phyloP scores from a whole-genome alignment of 768 basidiomycete species.

The Pisolithus marmoratus region DNA sequence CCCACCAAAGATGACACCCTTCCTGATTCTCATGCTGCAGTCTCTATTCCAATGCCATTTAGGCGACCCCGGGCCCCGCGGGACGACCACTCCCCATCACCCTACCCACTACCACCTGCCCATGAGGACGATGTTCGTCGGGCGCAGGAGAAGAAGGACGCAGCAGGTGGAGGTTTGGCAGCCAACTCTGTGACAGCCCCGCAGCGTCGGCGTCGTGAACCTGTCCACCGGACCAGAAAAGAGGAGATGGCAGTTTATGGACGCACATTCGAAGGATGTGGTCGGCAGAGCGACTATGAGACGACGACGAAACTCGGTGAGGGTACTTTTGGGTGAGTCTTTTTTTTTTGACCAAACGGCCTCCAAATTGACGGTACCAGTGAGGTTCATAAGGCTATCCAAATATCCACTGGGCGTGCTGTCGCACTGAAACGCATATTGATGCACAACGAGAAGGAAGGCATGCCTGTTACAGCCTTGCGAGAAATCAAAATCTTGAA shows the following conservation, averaged over 20 bases:
- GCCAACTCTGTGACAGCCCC: neutral
- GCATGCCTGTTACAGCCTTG: constrained; percentile 93
- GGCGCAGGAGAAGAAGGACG: constrained; percentile 22
- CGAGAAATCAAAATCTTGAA: constrained; percentile 98
- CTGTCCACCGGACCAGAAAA: constrained; percentile 47
- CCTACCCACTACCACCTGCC: constrained; percentile 29
- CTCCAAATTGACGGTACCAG: constrained; percentile 33
- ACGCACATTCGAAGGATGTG: constrained; percentile 62
- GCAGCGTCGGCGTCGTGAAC: constrained; percentile 34
- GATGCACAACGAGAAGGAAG: constrained; percentile 96
- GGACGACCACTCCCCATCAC: constrained; percentile 40
- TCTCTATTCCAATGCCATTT: constrained; percentile 37
- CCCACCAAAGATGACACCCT: constrained; percentile 28
- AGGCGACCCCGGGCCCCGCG: constrained; percentile 44
- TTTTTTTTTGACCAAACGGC: neutral
- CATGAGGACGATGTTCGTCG: constrained; percentile 20
- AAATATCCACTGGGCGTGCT: constrained; percentile 47
- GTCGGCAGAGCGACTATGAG: constrained; percentile 69
- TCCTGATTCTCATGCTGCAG: constrained; percentile 31
- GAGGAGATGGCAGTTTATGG: constrained; percentile 69
- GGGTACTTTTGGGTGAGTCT: constrained; percentile 89
- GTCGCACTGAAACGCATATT: constrained; percentile 94
- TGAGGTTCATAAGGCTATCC: constrained; percentile 86
- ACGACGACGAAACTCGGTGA: constrained; percentile 87
- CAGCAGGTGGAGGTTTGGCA: constrained; percentile 1